Evolutionary conservation across 805 yeast genomes (phyloP), one percentile per base, ranked within the genome.

Genomic region (Kazachstania taianensis): DNA sequence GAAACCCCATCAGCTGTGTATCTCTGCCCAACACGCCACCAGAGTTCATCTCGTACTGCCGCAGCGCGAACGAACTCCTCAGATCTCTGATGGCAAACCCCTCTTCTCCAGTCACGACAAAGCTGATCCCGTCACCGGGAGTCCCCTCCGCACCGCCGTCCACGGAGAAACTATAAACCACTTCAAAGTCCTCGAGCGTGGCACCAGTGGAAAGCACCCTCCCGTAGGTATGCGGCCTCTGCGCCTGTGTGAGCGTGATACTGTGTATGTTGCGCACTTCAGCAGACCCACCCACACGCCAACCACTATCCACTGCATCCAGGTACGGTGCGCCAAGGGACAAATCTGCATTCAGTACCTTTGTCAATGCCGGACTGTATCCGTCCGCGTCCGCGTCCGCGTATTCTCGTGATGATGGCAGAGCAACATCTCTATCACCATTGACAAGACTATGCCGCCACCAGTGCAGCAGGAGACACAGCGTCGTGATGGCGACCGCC

Each of bases 181-280:
- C 42, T 40, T 55, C 61, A 35, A 54, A 54, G 39, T 55, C 54
- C 44, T 54, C 48, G 15, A 55, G 51, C n/a, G 39, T 44, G 38
- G 53, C 54, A 3, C 58, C 59, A 38, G 54, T 55, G 14, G 61
- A 55, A 16, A 55, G 39, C 14, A 55, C 31, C 7, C 45, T 25
- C 13, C 61, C 61, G 25, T 45, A 38, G 6, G 37, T 36, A 14
- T 37, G 20, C 4, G 35, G 31, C 13, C 38, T 39, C 15, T 45
- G 40, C 6, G 41, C 35, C 7, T 40, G 33, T 1, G 55, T 48
- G 16, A 55, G 41, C 31, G 45, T 42, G 5, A 55, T 41, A 23
- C 36, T 41, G n/a, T 43, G 49, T n/a, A 36, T 20, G 37, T 55
- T 55, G 13, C 57, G 45, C 13, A 55, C 49, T 40, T 49, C 47